Evolutionary conservation across 352 stramenopile genomes (phyloP).

Genomic region (Globisporangium ultimum): DNA sequence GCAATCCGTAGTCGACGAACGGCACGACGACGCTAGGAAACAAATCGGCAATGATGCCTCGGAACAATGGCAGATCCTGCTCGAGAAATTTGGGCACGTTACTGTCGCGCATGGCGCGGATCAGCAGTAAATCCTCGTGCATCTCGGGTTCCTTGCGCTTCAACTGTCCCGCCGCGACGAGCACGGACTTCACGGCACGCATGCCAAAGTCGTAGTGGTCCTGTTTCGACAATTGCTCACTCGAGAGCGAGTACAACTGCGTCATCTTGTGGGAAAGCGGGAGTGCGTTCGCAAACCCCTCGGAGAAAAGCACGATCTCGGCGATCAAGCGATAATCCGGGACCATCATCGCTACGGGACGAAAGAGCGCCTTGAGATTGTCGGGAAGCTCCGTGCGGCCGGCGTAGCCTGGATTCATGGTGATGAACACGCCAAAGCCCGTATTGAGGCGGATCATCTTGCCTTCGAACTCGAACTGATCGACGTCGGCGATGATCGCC

Average conservation of each 20-base stretch:
- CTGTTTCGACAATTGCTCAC: slow-evolving; percentile 93
- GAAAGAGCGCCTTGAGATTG: slow-evolving; percentile 93
- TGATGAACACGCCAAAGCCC: slow-evolving; percentile 94
- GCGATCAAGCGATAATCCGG: slow-evolving; percentile 93
- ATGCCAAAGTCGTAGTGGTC: slow-evolving; percentile 96
- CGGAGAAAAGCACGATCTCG: slow-evolving; percentile 94
- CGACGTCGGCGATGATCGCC: slow-evolving; percentile 86
- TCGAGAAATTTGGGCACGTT: slow-evolving; percentile 96
- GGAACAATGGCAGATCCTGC: slow-evolving; percentile 92
- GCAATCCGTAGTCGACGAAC: slow-evolving; percentile 91
- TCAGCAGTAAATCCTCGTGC: slow-evolving; percentile 92
- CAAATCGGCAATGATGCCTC: slow-evolving; percentile 92
- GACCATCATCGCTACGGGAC: slow-evolving; percentile 95
- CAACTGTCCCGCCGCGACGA: slow-evolving; percentile 92
- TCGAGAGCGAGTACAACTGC: slow-evolving; percentile 91
- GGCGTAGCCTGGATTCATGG: slow-evolving; percentile 94
- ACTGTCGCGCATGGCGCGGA: slow-evolving; percentile 94
- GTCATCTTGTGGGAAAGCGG: slow-evolving; percentile 94
- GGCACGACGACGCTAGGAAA: slow-evolving; percentile 93
- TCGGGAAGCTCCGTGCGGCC: slow-evolving; percentile 91
- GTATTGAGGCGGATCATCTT: slow-evolving; percentile 90
- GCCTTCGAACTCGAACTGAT: slow-evolving; percentile 93
- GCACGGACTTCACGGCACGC: slow-evolving; percentile 91
- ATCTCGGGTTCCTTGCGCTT: slow-evolving; percentile 94
- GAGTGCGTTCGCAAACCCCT: slow-evolving; percentile 92